A percentile compares a stretch with the other conserved stretches of the same genome.
These are phyloP conservation scores for Aspergillus candidus DNA, from an alignment of 2,329 filamentous ascomycete genomes.

Conservation along the genomic window DNA sequence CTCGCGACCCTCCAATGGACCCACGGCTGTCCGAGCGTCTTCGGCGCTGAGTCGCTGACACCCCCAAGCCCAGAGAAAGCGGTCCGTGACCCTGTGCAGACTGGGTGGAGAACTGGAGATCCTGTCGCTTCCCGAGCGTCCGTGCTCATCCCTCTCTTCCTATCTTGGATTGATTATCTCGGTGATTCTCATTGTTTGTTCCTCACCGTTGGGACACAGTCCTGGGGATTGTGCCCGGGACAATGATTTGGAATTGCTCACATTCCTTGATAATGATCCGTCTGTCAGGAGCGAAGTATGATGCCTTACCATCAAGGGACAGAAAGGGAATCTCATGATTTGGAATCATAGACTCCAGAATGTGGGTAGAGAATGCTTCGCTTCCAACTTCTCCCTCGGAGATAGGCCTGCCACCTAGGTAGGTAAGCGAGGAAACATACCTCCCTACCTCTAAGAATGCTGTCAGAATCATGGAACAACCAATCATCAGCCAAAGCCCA, in stretches of 20 bases:
- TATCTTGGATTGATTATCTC: background rate
- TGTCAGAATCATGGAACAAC: conserved; percentile 2
- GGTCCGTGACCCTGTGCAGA: conserved; percentile 23
- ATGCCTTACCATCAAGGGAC: background rate
- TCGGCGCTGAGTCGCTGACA: conserved; percentile 9
- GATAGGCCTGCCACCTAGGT: background rate
- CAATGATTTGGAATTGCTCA: conserved; percentile 8
- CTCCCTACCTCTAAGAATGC: conserved; percentile 7
- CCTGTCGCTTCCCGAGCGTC: conserved; percentile 18
- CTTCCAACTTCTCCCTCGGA: too few relatives aligned
- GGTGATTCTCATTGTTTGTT: background rate
- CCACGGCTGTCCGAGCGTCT: conserved; percentile 14
- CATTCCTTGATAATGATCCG: background rate
- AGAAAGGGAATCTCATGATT: background rate
- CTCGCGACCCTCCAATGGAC: background rate
- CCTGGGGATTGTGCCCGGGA: too few relatives aligned
- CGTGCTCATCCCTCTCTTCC: conserved; percentile 1
- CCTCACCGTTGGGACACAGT: too few relatives aligned
- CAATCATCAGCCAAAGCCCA: conserved; percentile 1
- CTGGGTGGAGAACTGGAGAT: conserved; percentile 1
- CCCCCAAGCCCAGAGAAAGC: conserved; percentile 6
- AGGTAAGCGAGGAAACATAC: background rate
- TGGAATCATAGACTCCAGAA: conserved; percentile 8
- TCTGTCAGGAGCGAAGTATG: background rate
- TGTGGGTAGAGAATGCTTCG: conserved; percentile 1